Conservation (phyloP, 2,329 filamentous ascomycete species). For the Penicillium aurantiogriseum region DNA sequence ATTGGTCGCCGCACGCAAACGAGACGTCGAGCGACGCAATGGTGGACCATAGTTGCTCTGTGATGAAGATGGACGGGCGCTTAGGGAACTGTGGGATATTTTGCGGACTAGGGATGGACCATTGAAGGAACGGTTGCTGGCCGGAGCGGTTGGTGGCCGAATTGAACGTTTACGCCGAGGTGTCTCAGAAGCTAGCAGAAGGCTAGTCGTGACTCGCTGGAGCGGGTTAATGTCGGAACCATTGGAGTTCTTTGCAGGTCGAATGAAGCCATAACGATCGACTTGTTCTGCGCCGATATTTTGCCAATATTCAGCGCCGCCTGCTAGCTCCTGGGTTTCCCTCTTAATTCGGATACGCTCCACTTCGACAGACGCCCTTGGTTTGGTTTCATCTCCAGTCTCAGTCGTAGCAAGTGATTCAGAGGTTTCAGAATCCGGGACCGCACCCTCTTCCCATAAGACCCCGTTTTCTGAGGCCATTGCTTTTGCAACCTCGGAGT, state of each 20-base stretch:
- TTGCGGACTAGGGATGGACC: conserved; percentile 42
- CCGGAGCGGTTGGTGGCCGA: conserved; percentile 50
- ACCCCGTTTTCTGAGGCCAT: conserved; percentile 40
- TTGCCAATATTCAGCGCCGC: conserved; percentile 65
- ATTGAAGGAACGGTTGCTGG: conserved; percentile 45
- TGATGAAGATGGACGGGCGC: conserved; percentile 44
- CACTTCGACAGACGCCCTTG: conserved; percentile 28
- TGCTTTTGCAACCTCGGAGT: conserved; percentile 40
- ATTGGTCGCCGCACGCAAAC: conserved; percentile 54
- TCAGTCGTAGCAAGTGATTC: conserved; percentile 22
- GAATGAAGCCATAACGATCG: conserved; percentile 66
- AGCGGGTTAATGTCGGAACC: conserved; percentile 44
- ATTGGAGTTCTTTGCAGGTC: conserved; percentile 29
- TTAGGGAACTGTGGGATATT: conserved; percentile 43
- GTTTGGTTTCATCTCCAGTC: conserved; percentile 30
- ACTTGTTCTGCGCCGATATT: conserved; percentile 59
- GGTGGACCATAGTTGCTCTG: conserved; percentile 46
- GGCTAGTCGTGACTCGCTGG: conserved; percentile 59
- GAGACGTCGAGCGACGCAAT: conserved; percentile 41
- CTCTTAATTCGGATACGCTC: conserved; percentile 43
- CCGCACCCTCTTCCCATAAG: conserved; percentile 41
- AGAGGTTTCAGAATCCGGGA: conserved; percentile 30
- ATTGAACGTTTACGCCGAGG: conserved; percentile 55
- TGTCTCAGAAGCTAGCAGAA: conserved; percentile 56
- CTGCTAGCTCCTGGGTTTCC: conserved; percentile 58